Conservation (phyloP, 2,329 filamentous ascomycete species). For the Ophiocordyceps camponoti-floridani region DNA sequence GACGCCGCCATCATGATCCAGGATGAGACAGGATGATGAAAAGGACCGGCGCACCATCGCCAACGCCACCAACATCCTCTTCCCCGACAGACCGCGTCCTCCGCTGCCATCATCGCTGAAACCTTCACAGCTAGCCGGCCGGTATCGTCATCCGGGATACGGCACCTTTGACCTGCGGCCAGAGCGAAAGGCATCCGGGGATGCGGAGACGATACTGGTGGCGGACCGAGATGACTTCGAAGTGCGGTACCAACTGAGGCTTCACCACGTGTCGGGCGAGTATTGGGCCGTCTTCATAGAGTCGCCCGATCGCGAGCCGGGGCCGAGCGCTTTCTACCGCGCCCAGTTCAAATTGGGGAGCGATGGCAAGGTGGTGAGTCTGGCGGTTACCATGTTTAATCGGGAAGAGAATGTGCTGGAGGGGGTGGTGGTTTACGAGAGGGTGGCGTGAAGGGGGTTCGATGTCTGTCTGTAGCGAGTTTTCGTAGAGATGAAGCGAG, state of each 20-base stretch:
- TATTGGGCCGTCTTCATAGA: constrained; percentile 8
- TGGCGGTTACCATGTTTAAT: background rate
- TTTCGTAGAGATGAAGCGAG: no score
- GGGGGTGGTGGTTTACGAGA: background rate
- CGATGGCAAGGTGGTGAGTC: background rate
- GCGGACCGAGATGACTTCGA: constrained; percentile 6
- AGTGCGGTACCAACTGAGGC: constrained; percentile 5
- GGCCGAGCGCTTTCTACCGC: background rate
- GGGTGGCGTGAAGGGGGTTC: background rate
- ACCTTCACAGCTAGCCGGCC: constrained; percentile 17
- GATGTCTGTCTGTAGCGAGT: no score
- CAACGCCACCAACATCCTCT: constrained; percentile 15
- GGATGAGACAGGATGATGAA: background rate
- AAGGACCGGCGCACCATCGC: constrained; percentile 7
- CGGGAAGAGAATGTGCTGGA: constrained; percentile 1
- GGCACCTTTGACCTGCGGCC: constrained; percentile 6
- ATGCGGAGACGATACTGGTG: constrained; percentile 6
- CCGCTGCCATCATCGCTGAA: constrained; percentile 17
- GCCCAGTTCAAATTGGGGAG: constrained; percentile 3
- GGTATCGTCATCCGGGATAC: constrained; percentile 25
- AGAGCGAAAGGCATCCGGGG: constrained; percentile 3
- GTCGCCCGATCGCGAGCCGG: background rate
- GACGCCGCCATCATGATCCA: background rate
- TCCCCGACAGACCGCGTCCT: constrained; percentile 16
- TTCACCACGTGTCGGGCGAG: constrained; percentile 12